Conservation (phyloP, 495 filamentous ascomycete species). For the Parmelia sp. region DNA sequence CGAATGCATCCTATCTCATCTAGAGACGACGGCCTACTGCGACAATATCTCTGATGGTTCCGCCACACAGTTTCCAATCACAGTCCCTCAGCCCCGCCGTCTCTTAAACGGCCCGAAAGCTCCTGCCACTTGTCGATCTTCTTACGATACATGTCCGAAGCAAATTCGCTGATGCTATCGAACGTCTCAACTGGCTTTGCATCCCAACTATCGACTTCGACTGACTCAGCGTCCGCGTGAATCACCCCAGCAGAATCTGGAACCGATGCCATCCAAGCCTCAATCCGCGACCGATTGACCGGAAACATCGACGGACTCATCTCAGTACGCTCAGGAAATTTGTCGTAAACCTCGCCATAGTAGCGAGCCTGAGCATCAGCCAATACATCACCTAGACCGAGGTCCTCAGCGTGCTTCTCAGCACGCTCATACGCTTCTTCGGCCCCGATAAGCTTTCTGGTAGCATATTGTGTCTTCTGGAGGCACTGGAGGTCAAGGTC, state of each 20-base stretch:
- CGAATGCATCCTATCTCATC: too few relatives aligned
- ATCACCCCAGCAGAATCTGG: not conserved
- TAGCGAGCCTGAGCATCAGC: not conserved
- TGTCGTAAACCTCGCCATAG: not conserved
- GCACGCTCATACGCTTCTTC: conserved; percentile 2
- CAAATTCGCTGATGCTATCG: conserved; percentile 5
- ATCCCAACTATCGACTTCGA: conserved; percentile 8
- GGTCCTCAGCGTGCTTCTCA: not conserved
- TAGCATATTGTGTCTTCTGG: not conserved
- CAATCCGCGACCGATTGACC: not conserved
- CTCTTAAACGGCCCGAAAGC: not conserved
- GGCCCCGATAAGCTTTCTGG: conserved; percentile 10
- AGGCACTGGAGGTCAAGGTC: not conserved
- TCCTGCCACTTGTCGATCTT: conserved; percentile 8
- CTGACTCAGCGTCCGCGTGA: not conserved
- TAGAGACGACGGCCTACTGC: not conserved
- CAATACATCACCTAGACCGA: not conserved
- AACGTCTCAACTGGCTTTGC: not conserved
- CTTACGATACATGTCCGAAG: conserved; percentile 1
- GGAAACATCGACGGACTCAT: not conserved
- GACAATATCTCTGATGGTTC: not conserved
- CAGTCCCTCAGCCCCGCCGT: not conserved
- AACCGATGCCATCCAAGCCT: not conserved
- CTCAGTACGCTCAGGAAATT: not conserved
- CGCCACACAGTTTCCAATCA: not conserved